phyloP scores from a whole-genome alignment of 345 rosid species.

The Carallia brachiata region DNA sequence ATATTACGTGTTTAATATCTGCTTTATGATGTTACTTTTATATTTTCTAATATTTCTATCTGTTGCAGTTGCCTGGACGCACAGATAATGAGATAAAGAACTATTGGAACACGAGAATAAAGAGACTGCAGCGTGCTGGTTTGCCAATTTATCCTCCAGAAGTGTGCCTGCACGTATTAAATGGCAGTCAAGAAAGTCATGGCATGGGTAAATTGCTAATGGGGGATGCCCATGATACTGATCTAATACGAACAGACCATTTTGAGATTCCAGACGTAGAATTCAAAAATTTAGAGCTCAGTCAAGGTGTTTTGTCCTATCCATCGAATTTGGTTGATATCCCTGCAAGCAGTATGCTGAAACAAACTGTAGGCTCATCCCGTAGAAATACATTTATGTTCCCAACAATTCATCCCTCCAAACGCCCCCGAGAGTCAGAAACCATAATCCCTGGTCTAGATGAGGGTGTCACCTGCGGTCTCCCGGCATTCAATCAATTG shows the following conservation, averaged over 20 bases:
- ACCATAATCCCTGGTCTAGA: neutral
- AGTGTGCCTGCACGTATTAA: neutral
- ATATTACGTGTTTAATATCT: neutral
- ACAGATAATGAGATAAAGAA: constrained; percentile 28
- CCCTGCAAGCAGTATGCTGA: neutral
- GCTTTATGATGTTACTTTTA: neutral
- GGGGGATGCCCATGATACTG: neutral
- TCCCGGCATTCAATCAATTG: neutral
- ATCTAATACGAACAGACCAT: neutral
- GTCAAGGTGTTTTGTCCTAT: constrained; percentile 5
- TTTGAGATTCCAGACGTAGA: constrained; percentile 6
- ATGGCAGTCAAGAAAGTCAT: neutral
- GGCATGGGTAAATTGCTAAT: neutral
- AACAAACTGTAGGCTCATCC: neutral
- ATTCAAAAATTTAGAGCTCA: constrained; percentile 8
- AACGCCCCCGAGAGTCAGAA: neutral
- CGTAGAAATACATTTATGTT: neutral
- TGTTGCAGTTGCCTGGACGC: constrained; percentile 24
- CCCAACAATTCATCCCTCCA: neutral
- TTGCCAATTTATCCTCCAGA: constrained; percentile 19
- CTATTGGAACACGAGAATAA: constrained; percentile 23
- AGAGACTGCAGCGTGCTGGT: constrained; percentile 13
- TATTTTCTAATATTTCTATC: neutral
- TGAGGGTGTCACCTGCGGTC: constrained; percentile 1
- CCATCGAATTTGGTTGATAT: neutral